Evolutionary conservation across 2,329 filamentous ascomycete genomes (phyloP).

Genomic region (Sordariomycetes sp.): DNA sequence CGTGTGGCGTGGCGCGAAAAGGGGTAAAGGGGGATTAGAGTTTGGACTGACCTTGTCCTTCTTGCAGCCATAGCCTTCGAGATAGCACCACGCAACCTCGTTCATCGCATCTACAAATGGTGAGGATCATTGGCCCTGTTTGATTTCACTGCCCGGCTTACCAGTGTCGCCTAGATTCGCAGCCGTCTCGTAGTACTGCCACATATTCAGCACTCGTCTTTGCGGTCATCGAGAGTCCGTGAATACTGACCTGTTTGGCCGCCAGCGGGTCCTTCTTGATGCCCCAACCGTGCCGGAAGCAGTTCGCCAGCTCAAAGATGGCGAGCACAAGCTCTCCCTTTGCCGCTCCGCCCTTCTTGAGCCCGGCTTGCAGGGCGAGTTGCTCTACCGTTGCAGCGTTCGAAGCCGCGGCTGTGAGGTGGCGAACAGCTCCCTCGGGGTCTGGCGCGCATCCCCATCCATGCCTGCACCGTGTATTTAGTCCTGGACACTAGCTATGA

Average conservation of each 20-base stretch:
- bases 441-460: constrained; percentile 83
- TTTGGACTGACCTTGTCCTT: constrained; percentile 84
- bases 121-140: neutral
- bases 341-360: constrained; percentile 87
- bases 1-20: too few relatives aligned
- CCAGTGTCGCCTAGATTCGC: constrained; percentile 89
- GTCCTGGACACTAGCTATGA: too few relatives aligned
- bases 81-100: constrained; percentile 89
- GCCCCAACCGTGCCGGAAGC: constrained; percentile 92
- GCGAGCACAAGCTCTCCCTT: constrained; percentile 95
- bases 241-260: constrained; percentile 56
- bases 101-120: constrained; percentile 79
- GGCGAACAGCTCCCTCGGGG: constrained; percentile 65
- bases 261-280: constrained; percentile 78
- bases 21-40: constrained; percentile 1
- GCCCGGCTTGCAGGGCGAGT: constrained; percentile 73
- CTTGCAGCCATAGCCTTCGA: constrained; percentile 92
- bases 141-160: constrained; percentile 26
- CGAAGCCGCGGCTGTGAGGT: constrained; percentile 79
- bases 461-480: too few relatives aligned
- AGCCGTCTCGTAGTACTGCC: constrained; percentile 91
- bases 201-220: neutral
- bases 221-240: too few relatives aligned
- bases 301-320: constrained; percentile 90
- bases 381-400: constrained; percentile 85